phyloP scores from a whole-genome alignment of 768 basidiomycete species.

The Russula sp. region DNA sequence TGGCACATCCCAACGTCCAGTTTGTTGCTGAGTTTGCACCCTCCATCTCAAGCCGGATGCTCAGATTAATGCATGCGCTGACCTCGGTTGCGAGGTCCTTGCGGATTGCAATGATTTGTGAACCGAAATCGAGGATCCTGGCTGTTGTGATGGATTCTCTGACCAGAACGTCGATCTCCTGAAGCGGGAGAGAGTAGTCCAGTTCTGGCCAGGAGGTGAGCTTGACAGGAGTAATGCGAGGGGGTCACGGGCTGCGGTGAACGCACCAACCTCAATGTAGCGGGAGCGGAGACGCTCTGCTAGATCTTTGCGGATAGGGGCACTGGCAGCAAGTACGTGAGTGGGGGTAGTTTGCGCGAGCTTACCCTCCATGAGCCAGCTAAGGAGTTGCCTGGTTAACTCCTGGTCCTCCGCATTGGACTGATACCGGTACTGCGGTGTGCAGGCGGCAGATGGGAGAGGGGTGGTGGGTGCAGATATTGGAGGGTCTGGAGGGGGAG shows the following conservation, averaged over 20 bases:
- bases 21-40: background rate
- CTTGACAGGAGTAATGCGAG: background rate
- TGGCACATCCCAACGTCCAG: background rate
- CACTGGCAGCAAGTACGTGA: background rate
- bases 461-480: background rate
- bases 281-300: background rate
- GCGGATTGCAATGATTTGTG: background rate
- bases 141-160: background rate
- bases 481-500: background rate
- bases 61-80: background rate
- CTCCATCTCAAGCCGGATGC: background rate
- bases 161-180: background rate
- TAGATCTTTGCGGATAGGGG: background rate
- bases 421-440: background rate
- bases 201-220: too few species aligned
- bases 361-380: background rate
- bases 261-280: background rate
- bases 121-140: background rate
- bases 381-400: background rate
- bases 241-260: background rate
- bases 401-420: background rate
- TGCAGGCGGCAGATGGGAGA: background rate
- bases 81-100: background rate
- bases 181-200: rapidly evolving
- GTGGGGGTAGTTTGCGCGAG: background rate